These are phyloP conservation scores for Neurospora crassa DNA, from an alignment of 2,329 filamentous ascomycete genomes.

Conservation along the genomic window DNA sequence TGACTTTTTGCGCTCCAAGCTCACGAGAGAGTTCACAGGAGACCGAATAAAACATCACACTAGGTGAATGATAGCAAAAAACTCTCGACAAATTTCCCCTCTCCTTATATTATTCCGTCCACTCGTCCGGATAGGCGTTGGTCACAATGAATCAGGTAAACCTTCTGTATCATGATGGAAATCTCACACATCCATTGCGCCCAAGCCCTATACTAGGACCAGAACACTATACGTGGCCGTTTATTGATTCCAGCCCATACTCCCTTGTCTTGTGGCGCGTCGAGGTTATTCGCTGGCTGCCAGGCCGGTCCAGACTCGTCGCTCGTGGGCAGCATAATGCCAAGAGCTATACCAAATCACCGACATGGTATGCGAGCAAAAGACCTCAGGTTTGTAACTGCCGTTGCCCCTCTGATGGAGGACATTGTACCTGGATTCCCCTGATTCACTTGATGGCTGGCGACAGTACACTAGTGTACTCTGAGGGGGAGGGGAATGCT, in stretches of 20 bases:
- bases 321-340: background rate
- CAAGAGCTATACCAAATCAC: background rate
- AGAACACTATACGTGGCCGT: background rate
- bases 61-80: background rate
- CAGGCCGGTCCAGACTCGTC: background rate
- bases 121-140: background rate
- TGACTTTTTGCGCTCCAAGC: background rate
- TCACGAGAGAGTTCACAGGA: background rate
- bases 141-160: background rate
- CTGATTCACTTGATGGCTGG: background rate
- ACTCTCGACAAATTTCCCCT: background rate
- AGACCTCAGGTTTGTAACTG: background rate
- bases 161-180: background rate
- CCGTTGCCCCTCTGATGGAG: background rate
- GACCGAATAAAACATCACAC: background rate
- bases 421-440: background rate
- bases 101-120: background rate
- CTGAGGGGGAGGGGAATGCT: background rate
- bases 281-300: background rate
- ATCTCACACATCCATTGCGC: background rate
- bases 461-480: background rate
- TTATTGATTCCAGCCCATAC: background rate
- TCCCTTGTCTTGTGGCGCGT: background rate
- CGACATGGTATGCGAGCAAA: background rate
- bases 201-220: background rate